Evolutionary conservation across 352 stramenopile genomes (phyloP).

Genomic region (Phytopythium kandeliae): DNA sequence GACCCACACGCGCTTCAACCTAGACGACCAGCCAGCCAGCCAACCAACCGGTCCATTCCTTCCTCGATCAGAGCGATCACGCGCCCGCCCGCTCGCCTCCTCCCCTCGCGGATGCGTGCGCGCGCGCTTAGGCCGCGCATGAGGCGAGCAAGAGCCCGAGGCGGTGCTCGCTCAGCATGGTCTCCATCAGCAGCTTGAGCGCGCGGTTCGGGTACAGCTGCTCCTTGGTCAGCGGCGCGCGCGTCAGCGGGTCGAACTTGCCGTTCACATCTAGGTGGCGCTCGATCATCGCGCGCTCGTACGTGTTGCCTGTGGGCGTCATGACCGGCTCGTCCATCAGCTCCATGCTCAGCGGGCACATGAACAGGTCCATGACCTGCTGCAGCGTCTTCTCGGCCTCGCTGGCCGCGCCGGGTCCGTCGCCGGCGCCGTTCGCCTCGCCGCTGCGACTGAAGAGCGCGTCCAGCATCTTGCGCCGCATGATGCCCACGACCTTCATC

Average conservation of each 20-base stretch:
- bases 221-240: slow-evolving; percentile 41
- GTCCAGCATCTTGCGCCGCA: slow-evolving; percentile 41
- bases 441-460: slow-evolving; percentile 25
- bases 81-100: not conserved
- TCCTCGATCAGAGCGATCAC: not conserved
- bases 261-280: slow-evolving; percentile 66
- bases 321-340: slow-evolving; percentile 76
- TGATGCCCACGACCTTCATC: slow-evolving; percentile 53
- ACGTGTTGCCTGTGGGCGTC: slow-evolving; percentile 66
- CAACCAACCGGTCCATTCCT: not conserved
- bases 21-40: too few relatives aligned
- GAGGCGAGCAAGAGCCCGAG: slow-evolving; percentile 50
- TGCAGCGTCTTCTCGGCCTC: slow-evolving; percentile 38
- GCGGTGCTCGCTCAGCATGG: slow-evolving; percentile 52
- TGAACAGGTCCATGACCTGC: slow-evolving; percentile 69
- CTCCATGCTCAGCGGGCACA: slow-evolving; percentile 68
- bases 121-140: slow-evolving; percentile 22
- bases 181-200: slow-evolving; percentile 72
- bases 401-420: slow-evolving; percentile 3
- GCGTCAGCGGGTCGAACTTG: slow-evolving; percentile 65
- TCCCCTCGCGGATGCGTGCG: too few relatives aligned
- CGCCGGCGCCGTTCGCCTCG: slow-evolving; percentile 10
- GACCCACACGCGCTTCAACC: slow-evolving; percentile 3
- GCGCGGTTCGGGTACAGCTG: slow-evolving; percentile 64
- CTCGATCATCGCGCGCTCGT: slow-evolving; percentile 76